Percentiles rank a stretch among this genome's conserved stretches.
phyloP scores from a whole-genome alignment of 2,329 filamentous ascomycete genomes.

The Apiospora arundinis region DNA sequence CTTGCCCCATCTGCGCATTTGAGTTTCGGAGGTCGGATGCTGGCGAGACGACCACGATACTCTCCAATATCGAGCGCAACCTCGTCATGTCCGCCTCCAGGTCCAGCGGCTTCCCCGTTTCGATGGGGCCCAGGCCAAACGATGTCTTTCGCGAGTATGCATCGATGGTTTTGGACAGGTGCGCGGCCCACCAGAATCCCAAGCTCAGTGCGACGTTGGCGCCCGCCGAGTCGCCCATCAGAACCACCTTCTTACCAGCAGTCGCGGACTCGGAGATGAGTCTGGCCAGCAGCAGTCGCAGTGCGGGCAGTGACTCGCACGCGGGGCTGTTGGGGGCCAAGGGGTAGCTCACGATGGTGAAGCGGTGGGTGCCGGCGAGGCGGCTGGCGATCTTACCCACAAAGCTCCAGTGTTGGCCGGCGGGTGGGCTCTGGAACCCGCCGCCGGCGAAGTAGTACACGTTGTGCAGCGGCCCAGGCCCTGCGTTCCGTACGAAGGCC shows the following conservation, averaged over 20 bases:
- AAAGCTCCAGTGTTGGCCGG: slow-evolving; percentile 58
- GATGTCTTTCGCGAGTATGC: not conserved
- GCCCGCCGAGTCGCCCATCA: slow-evolving; percentile 57
- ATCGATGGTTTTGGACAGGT: slow-evolving; percentile 16
- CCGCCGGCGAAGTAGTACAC: slow-evolving; percentile 64
- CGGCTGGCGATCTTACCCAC: slow-evolving; percentile 51
- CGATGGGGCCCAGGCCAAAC: slow-evolving; percentile 1
- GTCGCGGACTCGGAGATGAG: slow-evolving; percentile 47
- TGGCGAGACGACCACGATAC: slow-evolving; percentile 30
- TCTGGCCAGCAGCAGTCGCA: slow-evolving; percentile 50
- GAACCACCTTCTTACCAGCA: slow-evolving; percentile 49
- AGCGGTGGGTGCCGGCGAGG: slow-evolving; percentile 39
- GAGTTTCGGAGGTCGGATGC: slow-evolving; percentile 48
- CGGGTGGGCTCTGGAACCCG: slow-evolving; percentile 59
- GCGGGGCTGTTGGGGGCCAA: slow-evolving; percentile 61
- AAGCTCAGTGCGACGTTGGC: slow-evolving; percentile 52
- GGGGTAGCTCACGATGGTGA: slow-evolving; percentile 59
- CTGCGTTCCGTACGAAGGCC: slow-evolving; percentile 29
- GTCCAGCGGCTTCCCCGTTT: slow-evolving; percentile 15
- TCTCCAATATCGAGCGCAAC: slow-evolving; percentile 22
- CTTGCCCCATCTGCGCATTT: slow-evolving; percentile 50
- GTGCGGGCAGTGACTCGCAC: slow-evolving; percentile 51
- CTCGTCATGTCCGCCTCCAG: not conserved
- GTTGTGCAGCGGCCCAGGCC: not conserved
- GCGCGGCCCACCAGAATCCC: slow-evolving; percentile 32